Evolutionary conservation across 108 stramenopile species (phyloP), one percentile per base, ranked within the genome.

Genomic region (Cyclotella sp.): DNA sequence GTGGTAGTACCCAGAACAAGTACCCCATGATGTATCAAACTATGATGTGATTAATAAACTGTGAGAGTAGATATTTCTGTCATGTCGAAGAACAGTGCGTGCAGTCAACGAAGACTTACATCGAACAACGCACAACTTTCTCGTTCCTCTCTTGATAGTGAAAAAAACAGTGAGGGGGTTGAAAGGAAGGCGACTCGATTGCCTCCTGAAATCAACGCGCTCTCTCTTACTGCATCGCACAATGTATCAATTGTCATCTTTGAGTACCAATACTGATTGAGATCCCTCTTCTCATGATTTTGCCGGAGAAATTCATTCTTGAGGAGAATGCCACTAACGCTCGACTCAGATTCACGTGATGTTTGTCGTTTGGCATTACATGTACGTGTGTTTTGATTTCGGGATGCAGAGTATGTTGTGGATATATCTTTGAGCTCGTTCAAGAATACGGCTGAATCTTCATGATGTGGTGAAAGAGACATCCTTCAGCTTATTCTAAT

Each of bases 201-300:
- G 28, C 69, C 81, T 59, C 62, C 54, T 15, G 49, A 59, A 21
- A 62, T 46, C 19, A 24, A 29, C 14, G 69, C 19, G 30, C 72
- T 55, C 24, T 83, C 82, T 65, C 69, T 34, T 0, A 85, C 63
- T 13, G 84, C 70, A 12, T 84, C 75, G 29, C 82, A 76, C 3
- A 94, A 71, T 6, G 71, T 73, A 0, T 86, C 72, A 28, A 92
- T 87, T 0, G 91, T 91, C 8, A 53, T 45, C 45, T 77, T 45
- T 0, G 84, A 86, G 77, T 91, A 94, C 91, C 91, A 94, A 59
- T 94, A 94, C 72, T 94, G 93, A 58, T 94, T 94, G 21, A 91
- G 74, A 29, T 84, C 57, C 30, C 60, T 57, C 19, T 85, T 85
- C 58, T 89, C 86, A 34, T 30, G 15, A 9, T 57, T 82, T 60